Percentiles rank a stretch among this genome's conserved stretches.
phyloP scores from a whole-genome alignment of 805 yeast species.

The Hanseniaspora jakobsenii region DNA sequence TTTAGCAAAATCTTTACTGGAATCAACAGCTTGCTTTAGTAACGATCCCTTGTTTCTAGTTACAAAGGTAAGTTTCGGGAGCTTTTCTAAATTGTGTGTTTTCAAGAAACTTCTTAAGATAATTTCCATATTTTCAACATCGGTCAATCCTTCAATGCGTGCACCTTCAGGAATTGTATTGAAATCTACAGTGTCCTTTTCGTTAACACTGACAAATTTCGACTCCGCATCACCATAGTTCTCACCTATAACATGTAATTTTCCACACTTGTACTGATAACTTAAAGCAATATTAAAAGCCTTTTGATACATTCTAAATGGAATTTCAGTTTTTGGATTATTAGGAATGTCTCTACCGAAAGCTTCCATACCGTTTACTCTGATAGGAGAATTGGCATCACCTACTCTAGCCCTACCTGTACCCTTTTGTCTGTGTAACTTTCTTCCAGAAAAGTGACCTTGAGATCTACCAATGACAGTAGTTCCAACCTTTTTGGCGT shows the following conservation, averaged over 20 bases:
- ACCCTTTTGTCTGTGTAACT: slow-evolving; percentile 83
- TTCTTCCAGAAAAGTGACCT: slow-evolving; percentile 71
- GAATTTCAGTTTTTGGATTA: slow-evolving; percentile 71
- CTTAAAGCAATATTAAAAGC: slow-evolving; percentile 79
- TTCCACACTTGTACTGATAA: slow-evolving; percentile 65
- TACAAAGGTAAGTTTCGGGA: slow-evolving; percentile 52
- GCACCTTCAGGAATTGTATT: slow-evolving; percentile 16
- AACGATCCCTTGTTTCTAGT: slow-evolving; percentile 33
- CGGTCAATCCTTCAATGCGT: slow-evolving; percentile 20
- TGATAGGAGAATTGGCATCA: slow-evolving; percentile 86
- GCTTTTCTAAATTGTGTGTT: slow-evolving; percentile 36
- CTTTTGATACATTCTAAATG: slow-evolving; percentile 53
- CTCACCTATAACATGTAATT: slow-evolving; percentile 55
- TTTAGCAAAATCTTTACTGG: not conserved
- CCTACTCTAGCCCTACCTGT: slow-evolving; percentile 92
- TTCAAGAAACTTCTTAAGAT: slow-evolving; percentile 38
- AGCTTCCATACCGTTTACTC: slow-evolving; percentile 82
- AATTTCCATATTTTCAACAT: slow-evolving; percentile 24
- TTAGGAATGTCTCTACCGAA: slow-evolving; percentile 83
- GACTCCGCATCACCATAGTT: slow-evolving; percentile 24
- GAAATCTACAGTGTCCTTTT: slow-evolving; percentile 21
- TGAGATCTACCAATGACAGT: slow-evolving; percentile 80
- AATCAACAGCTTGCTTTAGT: slow-evolving; percentile 11
- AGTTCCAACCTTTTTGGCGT: slow-evolving; percentile 78
- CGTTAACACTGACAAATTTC: slow-evolving; percentile 15